phyloP scores from a whole-genome alignment of 805 yeast genomes.

The Metschnikowia arizonensis region DNA sequence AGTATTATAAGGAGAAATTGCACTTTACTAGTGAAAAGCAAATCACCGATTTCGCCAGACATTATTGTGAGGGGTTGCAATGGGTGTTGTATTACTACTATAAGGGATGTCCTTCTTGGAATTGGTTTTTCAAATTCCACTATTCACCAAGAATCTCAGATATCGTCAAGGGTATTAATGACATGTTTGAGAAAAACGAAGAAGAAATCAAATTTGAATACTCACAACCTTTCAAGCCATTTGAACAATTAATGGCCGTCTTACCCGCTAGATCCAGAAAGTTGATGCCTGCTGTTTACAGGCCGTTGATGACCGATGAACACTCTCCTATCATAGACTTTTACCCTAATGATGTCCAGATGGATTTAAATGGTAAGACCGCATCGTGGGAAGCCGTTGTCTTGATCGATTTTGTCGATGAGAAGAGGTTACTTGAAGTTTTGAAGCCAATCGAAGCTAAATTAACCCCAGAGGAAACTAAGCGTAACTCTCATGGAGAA shows the following conservation, averaged over 20 bases:
- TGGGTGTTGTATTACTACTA: conserved; percentile 95
- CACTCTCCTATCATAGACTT: conserved; percentile 84
- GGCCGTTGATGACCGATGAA: conserved; percentile 81
- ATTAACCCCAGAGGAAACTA: conserved; percentile 64
- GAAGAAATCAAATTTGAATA: conserved; percentile 51
- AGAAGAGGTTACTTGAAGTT: conserved; percentile 64
- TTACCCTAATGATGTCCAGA: conserved; percentile 82
- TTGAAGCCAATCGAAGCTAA: conserved; percentile 61
- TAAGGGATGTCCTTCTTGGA: conserved; percentile 91
- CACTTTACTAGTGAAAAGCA: conserved; percentile 62
- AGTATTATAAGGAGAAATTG: conserved; percentile 80
- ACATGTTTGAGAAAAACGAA: conserved; percentile 32
- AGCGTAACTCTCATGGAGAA: conserved; percentile 70
- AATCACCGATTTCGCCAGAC: conserved; percentile 62
- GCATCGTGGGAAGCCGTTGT: conserved; percentile 99
- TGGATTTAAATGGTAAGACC: conserved; percentile 91
- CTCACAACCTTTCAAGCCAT: conserved; percentile 84
- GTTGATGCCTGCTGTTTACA: conserved; percentile 72
- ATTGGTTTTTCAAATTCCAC: conserved; percentile 87
- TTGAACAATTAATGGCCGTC: conserved; percentile 96
- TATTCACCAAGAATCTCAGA: conserved; percentile 95
- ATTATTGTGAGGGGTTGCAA: conserved; percentile 90
- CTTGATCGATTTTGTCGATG: conserved; percentile 86
- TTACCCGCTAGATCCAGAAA: conserved; percentile 85
- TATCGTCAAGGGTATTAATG: conserved; percentile 65